Conservation (phyloP, 2,329 filamentous ascomycete species). For the Didymella glomerata region DNA sequence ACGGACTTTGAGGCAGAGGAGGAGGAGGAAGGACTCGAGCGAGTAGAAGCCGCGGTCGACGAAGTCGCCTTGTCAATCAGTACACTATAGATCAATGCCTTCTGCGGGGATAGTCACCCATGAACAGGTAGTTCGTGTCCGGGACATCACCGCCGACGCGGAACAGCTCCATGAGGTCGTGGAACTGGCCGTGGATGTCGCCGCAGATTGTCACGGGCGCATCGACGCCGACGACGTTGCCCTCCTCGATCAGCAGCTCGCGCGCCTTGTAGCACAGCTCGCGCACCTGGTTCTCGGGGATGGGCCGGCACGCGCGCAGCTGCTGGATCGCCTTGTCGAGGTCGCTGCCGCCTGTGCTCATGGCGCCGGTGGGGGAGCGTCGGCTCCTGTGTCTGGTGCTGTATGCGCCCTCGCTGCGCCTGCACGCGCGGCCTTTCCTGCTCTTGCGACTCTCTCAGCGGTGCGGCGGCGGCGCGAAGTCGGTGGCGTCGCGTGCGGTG, state of each 20-base stretch:
- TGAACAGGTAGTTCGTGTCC: slow-evolving; percentile 96
- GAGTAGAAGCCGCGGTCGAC: slow-evolving; percentile 98
- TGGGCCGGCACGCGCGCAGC: slow-evolving; percentile 92
- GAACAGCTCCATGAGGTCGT: slow-evolving; percentile 96
- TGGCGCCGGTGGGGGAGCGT: background rate
- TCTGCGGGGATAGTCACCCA: slow-evolving; percentile 68
- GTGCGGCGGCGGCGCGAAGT: background rate
- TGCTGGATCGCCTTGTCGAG: slow-evolving; percentile 84
- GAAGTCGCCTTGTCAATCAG: slow-evolving; percentile 74
- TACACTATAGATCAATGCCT: background rate
- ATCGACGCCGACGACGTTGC: slow-evolving; percentile 94
- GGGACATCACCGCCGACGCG: slow-evolving; percentile 91
- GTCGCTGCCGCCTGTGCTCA: slow-evolving; percentile 70
- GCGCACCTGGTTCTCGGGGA: slow-evolving; percentile 92
- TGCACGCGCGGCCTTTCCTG: background rate
- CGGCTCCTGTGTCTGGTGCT: background rate
- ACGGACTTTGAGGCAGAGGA: slow-evolving; percentile 94
- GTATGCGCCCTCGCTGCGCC: background rate
- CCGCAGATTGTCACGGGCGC: slow-evolving; percentile 90
- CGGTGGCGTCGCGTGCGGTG: background rate
- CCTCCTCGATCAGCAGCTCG: slow-evolving; percentile 95
- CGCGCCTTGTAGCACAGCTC: slow-evolving; percentile 97
- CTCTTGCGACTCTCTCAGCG: background rate
- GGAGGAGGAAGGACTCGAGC: slow-evolving; percentile 92
- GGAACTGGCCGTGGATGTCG: slow-evolving; percentile 96